These are phyloP conservation scores for Fomitiporia mediterranea DNA, from an alignment of 1,284 basidiomycete species.

Conservation along the genomic window DNA sequence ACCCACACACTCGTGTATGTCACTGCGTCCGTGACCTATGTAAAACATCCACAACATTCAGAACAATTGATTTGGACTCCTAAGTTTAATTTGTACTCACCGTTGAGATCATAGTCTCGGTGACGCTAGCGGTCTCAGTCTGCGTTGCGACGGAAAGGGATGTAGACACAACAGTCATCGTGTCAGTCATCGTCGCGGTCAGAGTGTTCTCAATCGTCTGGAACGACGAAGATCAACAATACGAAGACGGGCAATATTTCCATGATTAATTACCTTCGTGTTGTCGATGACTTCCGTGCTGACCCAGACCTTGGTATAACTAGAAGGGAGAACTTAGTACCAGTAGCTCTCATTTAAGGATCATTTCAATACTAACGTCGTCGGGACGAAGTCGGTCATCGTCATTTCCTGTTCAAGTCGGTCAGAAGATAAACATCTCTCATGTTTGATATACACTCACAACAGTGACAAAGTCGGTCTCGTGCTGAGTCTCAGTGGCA, in stretches of 20 bases:
- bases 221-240: constrained; percentile 36
- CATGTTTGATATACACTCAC: constrained; percentile 21
- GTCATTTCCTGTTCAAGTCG: constrained; percentile 1
- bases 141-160: constrained; percentile 8
- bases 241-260: not conserved
- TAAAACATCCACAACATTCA: not conserved
- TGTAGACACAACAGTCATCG: constrained; percentile 32
- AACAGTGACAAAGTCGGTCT: constrained; percentile 26
- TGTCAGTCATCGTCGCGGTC: constrained; percentile 43
- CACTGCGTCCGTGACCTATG: constrained; percentile 29
- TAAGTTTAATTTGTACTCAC: not conserved
- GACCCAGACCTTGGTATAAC: constrained; percentile 49
- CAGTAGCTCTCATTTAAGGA: constrained; percentile 26
- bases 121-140: constrained; percentile 37
- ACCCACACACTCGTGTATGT: constrained; percentile 41
- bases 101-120: constrained; percentile 36
- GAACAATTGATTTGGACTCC: not conserved
- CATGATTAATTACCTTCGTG: constrained; percentile 32
- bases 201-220: constrained; percentile 44
- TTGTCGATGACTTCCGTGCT: constrained; percentile 58
- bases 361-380: constrained; percentile 27
- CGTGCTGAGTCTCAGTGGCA: constrained; percentile 26
- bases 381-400: constrained; percentile 3
- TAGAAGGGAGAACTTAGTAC: constrained; percentile 38
- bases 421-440: constrained; percentile 18